These are phyloP conservation scores for Baorangia bicolor DNA, from an alignment of 768 basidiomycete genomes.

Conservation along the genomic window DNA sequence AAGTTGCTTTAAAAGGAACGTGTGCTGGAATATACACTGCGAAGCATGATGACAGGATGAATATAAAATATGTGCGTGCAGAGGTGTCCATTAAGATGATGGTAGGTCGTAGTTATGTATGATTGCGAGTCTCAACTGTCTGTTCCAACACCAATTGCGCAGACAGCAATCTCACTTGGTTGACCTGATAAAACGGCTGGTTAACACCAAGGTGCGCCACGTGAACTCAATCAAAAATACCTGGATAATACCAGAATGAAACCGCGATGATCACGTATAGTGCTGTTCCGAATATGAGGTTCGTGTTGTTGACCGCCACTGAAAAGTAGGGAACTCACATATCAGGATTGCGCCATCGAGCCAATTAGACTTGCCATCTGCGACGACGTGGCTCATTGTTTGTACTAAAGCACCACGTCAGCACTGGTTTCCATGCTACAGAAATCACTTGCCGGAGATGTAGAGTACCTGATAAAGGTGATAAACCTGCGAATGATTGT, in stretches of 20 bases:
- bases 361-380: slow-evolving; percentile 85
- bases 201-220: not conserved
- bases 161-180: slow-evolving; percentile 20
- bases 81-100: not conserved
- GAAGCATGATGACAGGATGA: slow-evolving; percentile 4
- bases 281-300: slow-evolving; percentile 35
- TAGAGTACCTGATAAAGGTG: slow-evolving; percentile 32
- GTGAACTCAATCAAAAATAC: slow-evolving; percentile 12
- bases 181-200: slow-evolving; percentile 18
- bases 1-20: slow-evolving; percentile 15
- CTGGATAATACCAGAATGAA: slow-evolving; percentile 63
- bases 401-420: slow-evolving; percentile 48
- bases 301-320: no score
- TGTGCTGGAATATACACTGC: slow-evolving; percentile 14
- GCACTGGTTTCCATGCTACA: slow-evolving; percentile 31
- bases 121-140: not conserved
- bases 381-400: slow-evolving; percentile 78
- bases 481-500: slow-evolving; percentile 6
- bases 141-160: slow-evolving; percentile 5
- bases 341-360: slow-evolving; percentile 75
- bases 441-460: slow-evolving; percentile 35
- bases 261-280: slow-evolving; percentile 72
- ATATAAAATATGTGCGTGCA: slow-evolving; percentile 1
- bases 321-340: slow-evolving; percentile 47
- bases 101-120: slow-evolving; percentile 4